Evolutionary conservation across 2,329 filamentous ascomycete genomes (phyloP).

Genomic region (Cercospora zeina): DNA sequence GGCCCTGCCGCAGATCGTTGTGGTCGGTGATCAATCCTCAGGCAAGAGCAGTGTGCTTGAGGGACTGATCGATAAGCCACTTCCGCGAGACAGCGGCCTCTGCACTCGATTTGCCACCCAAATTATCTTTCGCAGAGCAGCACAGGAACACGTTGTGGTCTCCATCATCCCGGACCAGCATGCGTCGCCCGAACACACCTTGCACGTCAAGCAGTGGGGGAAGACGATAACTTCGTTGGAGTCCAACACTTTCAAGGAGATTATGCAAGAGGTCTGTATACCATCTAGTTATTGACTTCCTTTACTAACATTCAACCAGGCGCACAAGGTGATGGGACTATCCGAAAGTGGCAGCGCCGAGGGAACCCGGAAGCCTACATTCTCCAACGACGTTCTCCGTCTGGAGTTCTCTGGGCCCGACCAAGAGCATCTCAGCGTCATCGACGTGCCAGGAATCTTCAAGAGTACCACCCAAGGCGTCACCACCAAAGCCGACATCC

Average conservation of each 20-base stretch:
- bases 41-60: conserved; percentile 65
- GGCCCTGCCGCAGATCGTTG: conserved; percentile 47
- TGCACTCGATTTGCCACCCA: conserved; percentile 53
- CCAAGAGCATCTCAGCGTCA: conserved; percentile 36
- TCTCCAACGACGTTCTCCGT: conserved; percentile 38
- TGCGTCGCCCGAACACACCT: conserved; percentile 4
- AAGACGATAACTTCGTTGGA: conserved; percentile 20
- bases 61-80: conserved; percentile 58
- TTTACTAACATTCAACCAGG: background rate
- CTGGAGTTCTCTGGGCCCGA: conserved; percentile 36
- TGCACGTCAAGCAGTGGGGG: conserved; percentile 15
- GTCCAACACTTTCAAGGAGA: conserved; percentile 26
- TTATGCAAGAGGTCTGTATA: conserved; percentile 32
- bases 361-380: conserved; percentile 22
- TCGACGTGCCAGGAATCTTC: conserved; percentile 41
- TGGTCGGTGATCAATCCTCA: conserved; percentile 62
- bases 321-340: background rate
- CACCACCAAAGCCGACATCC: conserved; percentile 44
- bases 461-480: conserved; percentile 39
- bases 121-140: conserved; percentile 33
- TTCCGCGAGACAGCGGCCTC: conserved; percentile 55
- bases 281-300: conserved; percentile 23
- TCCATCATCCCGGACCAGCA: conserved; percentile 31
- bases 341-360: conserved; percentile 1
- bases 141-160: conserved; percentile 14